A percentile compares a stretch with the other conserved stretches of the same genome.
Evolutionary conservation across 2,329 filamentous ascomycete species (phyloP).

Genomic region (Penicillium oxalicum): DNA sequence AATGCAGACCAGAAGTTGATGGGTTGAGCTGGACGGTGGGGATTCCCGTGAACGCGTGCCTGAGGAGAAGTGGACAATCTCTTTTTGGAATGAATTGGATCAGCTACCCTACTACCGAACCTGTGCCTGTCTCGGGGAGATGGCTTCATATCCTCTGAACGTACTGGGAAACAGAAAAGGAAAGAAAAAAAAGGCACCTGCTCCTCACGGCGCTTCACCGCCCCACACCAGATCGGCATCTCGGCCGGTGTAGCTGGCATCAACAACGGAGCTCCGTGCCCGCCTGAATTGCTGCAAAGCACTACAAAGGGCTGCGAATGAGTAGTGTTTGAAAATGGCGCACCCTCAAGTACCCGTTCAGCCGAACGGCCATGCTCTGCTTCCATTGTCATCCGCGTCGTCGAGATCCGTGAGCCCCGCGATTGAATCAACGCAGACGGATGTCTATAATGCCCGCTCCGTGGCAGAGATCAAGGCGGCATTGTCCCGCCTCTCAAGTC

Average conservation of each 20-base stretch:
- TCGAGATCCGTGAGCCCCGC: conserved; percentile 3
- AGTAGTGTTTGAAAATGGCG: conserved; percentile 7
- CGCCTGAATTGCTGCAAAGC: conserved; percentile 1
- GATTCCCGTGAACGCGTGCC: background rate
- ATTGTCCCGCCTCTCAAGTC: conserved; percentile 66
- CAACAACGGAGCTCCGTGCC: conserved; percentile 5
- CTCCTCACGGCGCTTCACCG: conserved; percentile 9
- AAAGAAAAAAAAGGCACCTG: background rate
- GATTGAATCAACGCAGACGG: conserved; percentile 14
- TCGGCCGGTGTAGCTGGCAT: conserved; percentile 15
- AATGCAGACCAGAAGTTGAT: conserved; percentile 1
- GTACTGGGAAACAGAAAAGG: too few species aligned
- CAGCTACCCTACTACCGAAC: background rate
- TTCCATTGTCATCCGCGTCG: conserved; percentile 1
- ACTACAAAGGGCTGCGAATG: background rate
- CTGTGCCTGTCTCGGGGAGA: too few species aligned
- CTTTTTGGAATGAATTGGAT: background rate
- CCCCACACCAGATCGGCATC: conserved; percentile 1
- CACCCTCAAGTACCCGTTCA: conserved; percentile 12
- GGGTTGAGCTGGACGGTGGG: background rate
- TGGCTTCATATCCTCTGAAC: too few species aligned
- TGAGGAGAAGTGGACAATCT: background rate
- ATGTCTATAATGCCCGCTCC: conserved; percentile 65
- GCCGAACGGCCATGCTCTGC: conserved; percentile 25
- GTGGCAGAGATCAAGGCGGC: conserved; percentile 73